Base-by-base conservation (phyloP, 371 early-diverging fungal genomes). In the Phascolomyces articulosus region DNA sequence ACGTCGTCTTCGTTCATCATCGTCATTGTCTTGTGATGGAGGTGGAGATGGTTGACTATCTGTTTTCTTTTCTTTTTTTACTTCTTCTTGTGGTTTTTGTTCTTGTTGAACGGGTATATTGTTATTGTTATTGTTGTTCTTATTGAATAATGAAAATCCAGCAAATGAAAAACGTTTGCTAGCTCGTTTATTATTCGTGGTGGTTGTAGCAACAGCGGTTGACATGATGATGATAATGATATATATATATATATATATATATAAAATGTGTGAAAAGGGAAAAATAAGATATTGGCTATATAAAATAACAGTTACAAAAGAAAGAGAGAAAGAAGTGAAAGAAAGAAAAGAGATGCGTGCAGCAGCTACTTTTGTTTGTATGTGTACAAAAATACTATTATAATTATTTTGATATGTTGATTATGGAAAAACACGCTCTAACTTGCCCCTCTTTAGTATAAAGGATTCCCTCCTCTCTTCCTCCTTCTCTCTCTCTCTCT, bases 151-250 rank as follows among this genome's bases (percentile, higher is more conserved):
- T 66, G 66, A 64, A 29, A 64, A 72, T 2, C 75, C 71, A 29
- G 69, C 68, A 64, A 78, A 78, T 21, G 78, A 78, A 40, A 78
- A 78, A n/a, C 78, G 66, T 63, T 78, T 78, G 48, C 49, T 60
- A 26, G 40, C 11, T 13, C 56, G 28, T 38, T 44, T 44, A 16
- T 56, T 44, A n/a, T 56, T 56, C 8, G 40, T 56, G 27, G 56
- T 38, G 13, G 31, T 56, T 29, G 53, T 44, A 20, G 28, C 40
- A 41, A 27, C 24, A 26, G 58, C 40, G 3, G 60, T 59, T 13
- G 60, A 31, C 57, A 57, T 57, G 40, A 9, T 51, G 29, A 55
- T 55, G 7, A 23, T n/a, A 29, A n/a, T 34, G 6, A 26, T 24
- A 51, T 24, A 21, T 26, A 28, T 4, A 26, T 28, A 20, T 29